Evolutionary conservation across 148 eudicot species (phyloP), one percentile per base, ranked within the genome.

Genomic region (Bassia scoparia): DNA sequence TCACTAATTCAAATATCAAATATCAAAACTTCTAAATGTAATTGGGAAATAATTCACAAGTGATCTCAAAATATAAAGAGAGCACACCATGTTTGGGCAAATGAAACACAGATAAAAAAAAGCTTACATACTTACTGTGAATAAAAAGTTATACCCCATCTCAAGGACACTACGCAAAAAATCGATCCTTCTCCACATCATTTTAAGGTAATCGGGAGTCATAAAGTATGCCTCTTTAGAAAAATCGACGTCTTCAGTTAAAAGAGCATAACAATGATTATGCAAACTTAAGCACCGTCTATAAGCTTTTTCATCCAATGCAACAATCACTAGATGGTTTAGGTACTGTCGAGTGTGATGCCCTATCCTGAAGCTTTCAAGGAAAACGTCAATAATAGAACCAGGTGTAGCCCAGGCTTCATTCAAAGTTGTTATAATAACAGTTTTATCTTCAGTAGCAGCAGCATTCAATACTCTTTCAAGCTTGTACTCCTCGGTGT

Each of bases 141-240:
- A 87, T 34, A 87, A 74, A 68, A 87, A 85, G 78, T 72, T 85
- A 83, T 81, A 87, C 16, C 90, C 90, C 85, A 79, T 75, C 73
- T 87, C 84, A 68, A 87, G 88, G 53, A 87, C 88, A 83, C 79
- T 79, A 7, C 71, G 80, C 34, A 87, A 68, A 77, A 87, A 83
- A 78, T 83, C 83, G 26, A 85, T 85, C 77, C 90, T 85, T 80
- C 83, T 81, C 90, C 90, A 85, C 88, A 87, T 87, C 88, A 87
- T 87, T 75, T 77, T 83, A 65, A 84, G 78, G 79, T 84, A 87
- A 72, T 82, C 86, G 49, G 84, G 81, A 26, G 81, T 74, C 90
- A 87, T 87, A 74, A 87, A 84, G 82, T 61, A 82, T 56, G 87
- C 87, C 80, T 87, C 90, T 58, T 53, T 67, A 44, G 88, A 83